A percentile compares a stretch with the other conserved stretches of the same genome.
These are phyloP conservation scores for Sporothrix pallida DNA, from an alignment of 2,329 filamentous ascomycete genomes.

Conservation along the genomic window DNA sequence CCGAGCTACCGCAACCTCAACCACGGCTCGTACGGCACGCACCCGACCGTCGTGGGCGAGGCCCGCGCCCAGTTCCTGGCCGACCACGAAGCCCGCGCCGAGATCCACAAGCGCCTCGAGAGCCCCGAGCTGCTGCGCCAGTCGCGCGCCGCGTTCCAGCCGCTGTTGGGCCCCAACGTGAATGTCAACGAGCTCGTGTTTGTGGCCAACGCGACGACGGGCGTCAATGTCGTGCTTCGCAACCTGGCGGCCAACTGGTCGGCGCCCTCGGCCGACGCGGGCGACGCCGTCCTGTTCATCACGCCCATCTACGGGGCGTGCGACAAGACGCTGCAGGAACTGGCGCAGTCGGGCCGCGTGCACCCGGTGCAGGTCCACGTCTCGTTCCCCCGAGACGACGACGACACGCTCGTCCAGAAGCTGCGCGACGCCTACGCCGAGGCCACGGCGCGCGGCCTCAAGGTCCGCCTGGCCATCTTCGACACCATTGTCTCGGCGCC, in stretches of 20 bases:
- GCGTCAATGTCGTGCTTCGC: constrained; percentile 69
- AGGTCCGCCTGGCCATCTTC: constrained; percentile 68
- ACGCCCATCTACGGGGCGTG: constrained; percentile 71
- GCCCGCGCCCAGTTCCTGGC: constrained; percentile 60
- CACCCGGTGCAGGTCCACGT: constrained; percentile 56
- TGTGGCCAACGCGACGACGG: constrained; percentile 73
- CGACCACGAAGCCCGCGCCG: constrained; percentile 64
- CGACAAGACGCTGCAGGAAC: constrained; percentile 64
- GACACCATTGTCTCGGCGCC: constrained; percentile 73
- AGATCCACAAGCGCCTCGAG: constrained; percentile 68
- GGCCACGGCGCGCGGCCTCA: constrained; percentile 57
- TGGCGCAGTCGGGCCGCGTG: constrained; percentile 59
- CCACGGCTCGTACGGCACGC: constrained; percentile 70
- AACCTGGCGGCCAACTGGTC: constrained; percentile 53
- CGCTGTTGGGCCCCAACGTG: constrained; percentile 58
- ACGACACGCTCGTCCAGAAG: constrained; percentile 59
- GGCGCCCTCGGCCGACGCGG: constrained; percentile 41
- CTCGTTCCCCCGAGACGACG: constrained; percentile 65
- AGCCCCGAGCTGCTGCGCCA: constrained; percentile 61
- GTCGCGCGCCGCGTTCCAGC: constrained; percentile 63
- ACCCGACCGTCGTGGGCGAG: constrained; percentile 61
- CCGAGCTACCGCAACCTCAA: constrained; percentile 44
- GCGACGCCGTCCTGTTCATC: constrained; percentile 72
- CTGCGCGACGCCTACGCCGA: constrained; percentile 60
- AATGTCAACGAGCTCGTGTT: constrained; percentile 65